A percentile compares a stretch with the other conserved stretches of the same genome.
These are phyloP conservation scores for Rhododendron williamsianum DNA, from an alignment of 148 eudicot genomes.

Conservation along the genomic window DNA sequence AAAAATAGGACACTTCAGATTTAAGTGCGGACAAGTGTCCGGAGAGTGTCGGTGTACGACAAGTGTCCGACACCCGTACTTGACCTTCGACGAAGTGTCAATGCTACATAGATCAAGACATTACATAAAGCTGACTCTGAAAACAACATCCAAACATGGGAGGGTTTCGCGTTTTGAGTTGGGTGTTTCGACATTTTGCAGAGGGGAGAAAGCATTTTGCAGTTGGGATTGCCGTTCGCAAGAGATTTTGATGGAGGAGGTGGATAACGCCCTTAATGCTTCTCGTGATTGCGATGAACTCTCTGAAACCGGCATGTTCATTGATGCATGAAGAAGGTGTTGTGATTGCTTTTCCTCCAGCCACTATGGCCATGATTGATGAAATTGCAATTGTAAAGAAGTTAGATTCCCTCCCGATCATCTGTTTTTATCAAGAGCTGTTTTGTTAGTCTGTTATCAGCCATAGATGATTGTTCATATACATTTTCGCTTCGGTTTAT, in stretches of 20 bases:
- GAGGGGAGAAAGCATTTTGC: constrained; percentile 96
- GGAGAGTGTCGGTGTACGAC: no score
- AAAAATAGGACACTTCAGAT: no score
- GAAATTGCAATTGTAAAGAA: constrained; percentile 24
- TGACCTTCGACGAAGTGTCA: no score
- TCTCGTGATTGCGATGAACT: constrained; percentile 34
- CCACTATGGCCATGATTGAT: constrained; percentile 44
- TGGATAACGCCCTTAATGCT: constrained; percentile 34
- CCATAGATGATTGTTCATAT: constrained; percentile 48
- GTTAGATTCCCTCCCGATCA: constrained; percentile 22
- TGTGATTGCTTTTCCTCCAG: constrained; percentile 17
- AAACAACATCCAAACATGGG: background rate
- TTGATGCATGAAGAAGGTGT: constrained; percentile 32
- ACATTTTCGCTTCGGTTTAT: constrained; percentile 10
- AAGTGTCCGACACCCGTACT: no score
- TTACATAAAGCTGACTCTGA: background rate
- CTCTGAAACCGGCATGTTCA: constrained; percentile 51
- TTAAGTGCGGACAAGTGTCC: no score
- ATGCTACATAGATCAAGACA: no score
- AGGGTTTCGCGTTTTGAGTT: background rate
- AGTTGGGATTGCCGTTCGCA: constrained; percentile 63
- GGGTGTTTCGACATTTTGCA: constrained; percentile 25
- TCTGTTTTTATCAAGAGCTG: constrained; percentile 68
- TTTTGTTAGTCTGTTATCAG: constrained; percentile 47
- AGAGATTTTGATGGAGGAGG: constrained; percentile 70